Percentiles rank a stretch among this genome's conserved stretches.
phyloP scores from a whole-genome alignment of 2,329 filamentous ascomycete genomes.

The Hymenoscyphus fructigenus region DNA sequence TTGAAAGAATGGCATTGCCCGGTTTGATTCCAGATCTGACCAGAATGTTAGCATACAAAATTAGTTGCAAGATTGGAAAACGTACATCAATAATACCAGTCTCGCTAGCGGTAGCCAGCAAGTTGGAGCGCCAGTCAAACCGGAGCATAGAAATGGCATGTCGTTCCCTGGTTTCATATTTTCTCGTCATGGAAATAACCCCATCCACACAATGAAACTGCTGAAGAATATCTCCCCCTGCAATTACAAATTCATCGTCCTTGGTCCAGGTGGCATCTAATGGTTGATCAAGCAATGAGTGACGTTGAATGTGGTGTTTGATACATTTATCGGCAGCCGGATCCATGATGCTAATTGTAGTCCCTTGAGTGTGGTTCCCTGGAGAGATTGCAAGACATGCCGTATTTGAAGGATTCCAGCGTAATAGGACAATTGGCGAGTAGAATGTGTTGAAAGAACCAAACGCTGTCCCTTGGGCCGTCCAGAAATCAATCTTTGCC shows the following conservation, averaged over 20 bases:
- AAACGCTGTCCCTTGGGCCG: constrained; percentile 50
- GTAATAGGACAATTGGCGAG: constrained; percentile 60
- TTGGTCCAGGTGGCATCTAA: constrained; percentile 61
- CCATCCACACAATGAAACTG: constrained; percentile 48
- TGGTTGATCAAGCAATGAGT: constrained; percentile 51
- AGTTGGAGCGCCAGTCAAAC: constrained; percentile 53
- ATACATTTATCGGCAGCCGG: constrained; percentile 29
- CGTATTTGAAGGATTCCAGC: constrained; percentile 57
- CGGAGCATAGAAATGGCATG: constrained; percentile 56
- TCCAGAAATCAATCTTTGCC: constrained; percentile 56
- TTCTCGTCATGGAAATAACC: constrained; percentile 47
- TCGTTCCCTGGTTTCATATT: constrained; percentile 53
- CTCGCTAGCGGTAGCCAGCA: constrained; percentile 60
- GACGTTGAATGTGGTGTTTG: constrained; percentile 48
- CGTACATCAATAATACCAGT: constrained; percentile 61
- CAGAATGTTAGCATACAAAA: constrained; percentile 42
- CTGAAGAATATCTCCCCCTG: constrained; percentile 55
- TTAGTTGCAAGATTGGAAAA: neutral
- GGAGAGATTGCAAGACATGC: constrained; percentile 59
- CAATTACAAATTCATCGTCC: constrained; percentile 57
- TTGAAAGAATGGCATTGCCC: constrained; percentile 56
- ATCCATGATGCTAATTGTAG: constrained; percentile 54
- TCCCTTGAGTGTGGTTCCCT: constrained; percentile 50
- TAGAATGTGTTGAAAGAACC: constrained; percentile 57
- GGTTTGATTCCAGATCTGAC: constrained; percentile 40